These are phyloP conservation scores for Leucosporidium scottii DNA, from an alignment of 768 basidiomycete genomes.

Conservation along the genomic window DNA sequence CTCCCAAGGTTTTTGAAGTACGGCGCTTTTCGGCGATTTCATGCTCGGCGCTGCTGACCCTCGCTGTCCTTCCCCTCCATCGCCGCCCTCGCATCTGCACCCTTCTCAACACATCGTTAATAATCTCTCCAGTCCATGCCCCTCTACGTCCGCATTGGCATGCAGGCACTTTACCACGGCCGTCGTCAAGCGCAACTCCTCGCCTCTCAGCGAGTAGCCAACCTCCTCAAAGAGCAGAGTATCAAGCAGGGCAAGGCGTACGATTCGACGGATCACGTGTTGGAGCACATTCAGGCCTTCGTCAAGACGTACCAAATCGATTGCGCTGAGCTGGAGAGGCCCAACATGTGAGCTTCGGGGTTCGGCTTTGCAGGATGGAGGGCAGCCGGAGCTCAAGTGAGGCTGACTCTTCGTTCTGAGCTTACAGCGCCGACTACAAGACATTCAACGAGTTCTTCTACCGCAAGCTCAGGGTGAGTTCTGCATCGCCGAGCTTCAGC, in stretches of 20 bases:
- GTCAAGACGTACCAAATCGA: slow-evolving; percentile 54
- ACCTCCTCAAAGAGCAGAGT: slow-evolving; percentile 38
- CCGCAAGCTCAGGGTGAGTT: slow-evolving; percentile 47
- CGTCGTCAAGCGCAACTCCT: slow-evolving; percentile 13
- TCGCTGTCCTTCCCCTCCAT: too few relatives aligned
- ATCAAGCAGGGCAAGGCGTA: slow-evolving; percentile 37
- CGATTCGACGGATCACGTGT: slow-evolving; percentile 11
- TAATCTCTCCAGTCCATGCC: slow-evolving; percentile 23
- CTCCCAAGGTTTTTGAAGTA: background rate
- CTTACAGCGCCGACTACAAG: slow-evolving; percentile 48
- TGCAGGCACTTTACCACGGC: slow-evolving; percentile 30
- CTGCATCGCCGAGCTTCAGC: too few relatives aligned
- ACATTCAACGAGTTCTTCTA: slow-evolving; percentile 76
- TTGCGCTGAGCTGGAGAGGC: slow-evolving; percentile 56
- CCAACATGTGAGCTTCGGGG: slow-evolving; percentile 46
- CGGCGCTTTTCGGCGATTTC: background rate
- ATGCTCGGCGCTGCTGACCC: too few relatives aligned
- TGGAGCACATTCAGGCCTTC: slow-evolving; percentile 46
- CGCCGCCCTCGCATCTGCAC: too few relatives aligned
- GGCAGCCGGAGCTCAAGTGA: too few relatives aligned
- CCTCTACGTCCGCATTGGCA: slow-evolving; percentile 28
- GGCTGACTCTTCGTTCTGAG: too few relatives aligned
- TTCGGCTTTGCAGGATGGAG: too few relatives aligned
- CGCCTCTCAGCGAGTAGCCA: slow-evolving; percentile 24
- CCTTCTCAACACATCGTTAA: background rate